Conservation (phyloP, 2,329 filamentous ascomycete species). For the Claviceps digitariae region DNA sequence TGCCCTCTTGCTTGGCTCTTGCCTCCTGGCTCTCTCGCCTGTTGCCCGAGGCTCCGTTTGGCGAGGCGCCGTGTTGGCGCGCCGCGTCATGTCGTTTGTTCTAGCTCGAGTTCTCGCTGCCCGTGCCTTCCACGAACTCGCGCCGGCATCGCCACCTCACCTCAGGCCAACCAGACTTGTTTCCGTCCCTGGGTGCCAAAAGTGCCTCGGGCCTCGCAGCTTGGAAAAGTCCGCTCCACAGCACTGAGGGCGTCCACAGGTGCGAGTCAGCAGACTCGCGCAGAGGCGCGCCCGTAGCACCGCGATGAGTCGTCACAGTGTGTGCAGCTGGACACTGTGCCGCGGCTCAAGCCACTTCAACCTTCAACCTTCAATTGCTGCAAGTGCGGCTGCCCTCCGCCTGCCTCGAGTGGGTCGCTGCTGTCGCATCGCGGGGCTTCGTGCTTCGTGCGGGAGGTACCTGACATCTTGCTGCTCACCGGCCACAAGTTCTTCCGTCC, state of each 20-base stretch:
- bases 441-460: too few relatives aligned
- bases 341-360: too few relatives aligned
- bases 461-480: not conserved
- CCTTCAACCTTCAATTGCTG: not conserved
- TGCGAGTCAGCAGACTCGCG: not conserved
- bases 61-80: not conserved
- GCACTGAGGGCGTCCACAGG: too few relatives aligned
- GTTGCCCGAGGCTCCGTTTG: not conserved
- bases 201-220: too few relatives aligned
- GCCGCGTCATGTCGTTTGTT: not conserved
- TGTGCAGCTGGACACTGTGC: too few relatives aligned
- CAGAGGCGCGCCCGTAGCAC: too few relatives aligned
- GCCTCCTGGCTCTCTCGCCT: not conserved
- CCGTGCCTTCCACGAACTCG: not conserved
- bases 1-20: not conserved
- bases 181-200: too few relatives aligned
- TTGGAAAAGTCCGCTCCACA: too few relatives aligned
- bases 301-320: too few relatives aligned
- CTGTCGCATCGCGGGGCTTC: not conserved
- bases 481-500: slow-evolving; percentile 3
- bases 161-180: too few relatives aligned
- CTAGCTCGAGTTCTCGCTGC: not conserved
- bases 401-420: not conserved
- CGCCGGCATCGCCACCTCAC: not conserved
- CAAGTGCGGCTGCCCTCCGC: too few relatives aligned